phyloP scores from a whole-genome alignment of 163 green algal genomes.

The Prototheca stagnorum region DNA sequence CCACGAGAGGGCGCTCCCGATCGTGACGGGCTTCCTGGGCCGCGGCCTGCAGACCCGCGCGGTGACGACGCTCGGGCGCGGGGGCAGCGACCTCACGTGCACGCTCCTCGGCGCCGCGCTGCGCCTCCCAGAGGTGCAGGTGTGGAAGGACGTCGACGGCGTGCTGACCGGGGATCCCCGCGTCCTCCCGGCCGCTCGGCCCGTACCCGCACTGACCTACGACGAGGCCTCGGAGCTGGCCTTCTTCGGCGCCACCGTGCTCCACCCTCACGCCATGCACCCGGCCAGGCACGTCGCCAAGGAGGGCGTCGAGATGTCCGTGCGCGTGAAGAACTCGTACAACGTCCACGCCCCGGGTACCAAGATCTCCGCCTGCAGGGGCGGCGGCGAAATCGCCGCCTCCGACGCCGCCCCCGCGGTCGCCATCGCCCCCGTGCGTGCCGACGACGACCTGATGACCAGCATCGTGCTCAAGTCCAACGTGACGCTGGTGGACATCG shows the following conservation, averaged over 20 bases:
- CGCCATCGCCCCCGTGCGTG: no score
- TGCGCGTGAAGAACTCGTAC: slow-evolving; percentile 98
- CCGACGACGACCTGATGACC: slow-evolving; percentile 72
- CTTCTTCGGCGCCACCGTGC: slow-evolving; percentile 90
- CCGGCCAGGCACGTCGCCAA: slow-evolving; percentile 89
- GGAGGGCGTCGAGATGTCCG: slow-evolving; percentile 29
- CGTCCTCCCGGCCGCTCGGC: slow-evolving; percentile 45
- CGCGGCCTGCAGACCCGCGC: slow-evolving; percentile 48
- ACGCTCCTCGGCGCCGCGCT: slow-evolving; percentile 86
- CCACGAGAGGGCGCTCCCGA: slow-evolving; percentile 25
- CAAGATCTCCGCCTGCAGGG: slow-evolving; percentile 59
- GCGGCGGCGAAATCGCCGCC: slow-evolving; percentile 53
- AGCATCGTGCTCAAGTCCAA: slow-evolving; percentile 88
- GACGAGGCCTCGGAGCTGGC: slow-evolving; percentile 96
- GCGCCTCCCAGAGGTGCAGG: slow-evolving; percentile 62
- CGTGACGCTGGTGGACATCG: slow-evolving; percentile 91
- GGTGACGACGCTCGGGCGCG: slow-evolving; percentile 91
- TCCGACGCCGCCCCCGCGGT: no score
- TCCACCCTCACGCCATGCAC: slow-evolving; percentile 94
- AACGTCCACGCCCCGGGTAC: slow-evolving; percentile 75
- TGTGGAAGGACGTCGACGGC: slow-evolving; percentile 92
- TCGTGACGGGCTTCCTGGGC: slow-evolving; percentile 90
- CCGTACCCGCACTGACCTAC: slow-evolving; percentile 81
- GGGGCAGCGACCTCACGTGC: slow-evolving; percentile 84
- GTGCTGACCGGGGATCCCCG: slow-evolving; percentile 88